Evolutionary conservation across 2,329 filamentous ascomycete species (phyloP).

Genomic region (Exophiala bonariae): DNA sequence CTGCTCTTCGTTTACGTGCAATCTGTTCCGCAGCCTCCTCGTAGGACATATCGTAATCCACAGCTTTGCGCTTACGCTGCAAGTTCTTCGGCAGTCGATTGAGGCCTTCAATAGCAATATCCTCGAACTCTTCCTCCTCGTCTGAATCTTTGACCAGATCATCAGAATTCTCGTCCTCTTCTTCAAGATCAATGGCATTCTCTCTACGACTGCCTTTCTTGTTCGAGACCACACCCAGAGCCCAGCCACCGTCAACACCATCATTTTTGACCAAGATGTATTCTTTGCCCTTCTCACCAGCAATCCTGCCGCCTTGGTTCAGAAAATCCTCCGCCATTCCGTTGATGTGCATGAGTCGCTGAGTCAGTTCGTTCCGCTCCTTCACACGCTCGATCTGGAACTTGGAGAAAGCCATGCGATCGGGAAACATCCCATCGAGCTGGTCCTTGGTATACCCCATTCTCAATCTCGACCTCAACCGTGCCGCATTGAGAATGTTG

Average conservation of each 20-base stretch:
- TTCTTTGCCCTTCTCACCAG: constrained; percentile 81
- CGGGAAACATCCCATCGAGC: constrained; percentile 92
- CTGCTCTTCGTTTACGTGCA: constrained; percentile 45
- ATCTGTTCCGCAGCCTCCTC: constrained; percentile 34
- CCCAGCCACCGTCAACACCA: constrained; percentile 92
- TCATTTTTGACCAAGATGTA: constrained; percentile 97
- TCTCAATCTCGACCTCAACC: constrained; percentile 80
- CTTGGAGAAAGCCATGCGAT: constrained; percentile 93
- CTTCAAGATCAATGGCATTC: constrained; percentile 90
- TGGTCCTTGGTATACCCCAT: constrained; percentile 98
- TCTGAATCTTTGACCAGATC: constrained; percentile 9
- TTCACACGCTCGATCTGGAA: constrained; percentile 95
- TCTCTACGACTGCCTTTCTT: constrained; percentile 76
- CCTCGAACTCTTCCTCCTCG: constrained; percentile 79
- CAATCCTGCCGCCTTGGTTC: constrained; percentile 54
- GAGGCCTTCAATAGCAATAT: constrained; percentile 85
- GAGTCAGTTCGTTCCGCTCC: constrained; percentile 91
- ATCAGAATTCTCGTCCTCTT: constrained; percentile 52
- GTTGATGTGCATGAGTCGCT: constrained; percentile 89
- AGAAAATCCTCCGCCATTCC: constrained; percentile 74
- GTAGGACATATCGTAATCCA: constrained; percentile 38
- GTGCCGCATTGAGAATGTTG: constrained; percentile 93
- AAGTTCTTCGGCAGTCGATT: constrained; percentile 74
- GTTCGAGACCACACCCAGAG: constrained; percentile 85
- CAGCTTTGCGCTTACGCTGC: constrained; percentile 37